phyloP scores from a whole-genome alignment of 1,139 yeast species.

The Nakaseomyces sp. region DNA sequence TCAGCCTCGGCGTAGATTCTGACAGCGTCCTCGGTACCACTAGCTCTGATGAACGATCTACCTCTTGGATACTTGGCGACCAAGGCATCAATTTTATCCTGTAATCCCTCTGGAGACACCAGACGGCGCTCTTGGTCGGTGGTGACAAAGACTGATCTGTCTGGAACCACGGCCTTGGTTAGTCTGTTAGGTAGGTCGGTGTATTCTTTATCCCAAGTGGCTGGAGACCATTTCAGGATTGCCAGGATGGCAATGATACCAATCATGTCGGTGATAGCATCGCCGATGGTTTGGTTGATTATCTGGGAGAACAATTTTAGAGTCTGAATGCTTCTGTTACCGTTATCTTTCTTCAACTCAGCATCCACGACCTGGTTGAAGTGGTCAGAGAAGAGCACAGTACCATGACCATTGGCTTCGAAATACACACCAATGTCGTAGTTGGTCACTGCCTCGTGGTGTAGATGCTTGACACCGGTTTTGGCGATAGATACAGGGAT shows the following conservation, averaged over 20 bases:
- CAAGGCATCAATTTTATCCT: conserved; percentile 55
- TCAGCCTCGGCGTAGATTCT: conserved; percentile 90
- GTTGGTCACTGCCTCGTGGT: conserved; percentile 73
- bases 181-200: conserved; percentile 80
- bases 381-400: conserved; percentile 68
- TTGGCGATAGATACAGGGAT: conserved; percentile 85
- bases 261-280: conserved; percentile 83
- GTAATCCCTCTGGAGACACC: conserved; percentile 70
- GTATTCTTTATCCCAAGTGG: conserved; percentile 69
- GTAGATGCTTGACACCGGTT: conserved; percentile 94
- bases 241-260: conserved; percentile 61
- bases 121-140: conserved; percentile 85
- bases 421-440: conserved; percentile 90
- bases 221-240: conserved; percentile 49
- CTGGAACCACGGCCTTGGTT: conserved; percentile 73
- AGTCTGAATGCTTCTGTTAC: conserved; percentile 40
- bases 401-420: conserved; percentile 99
- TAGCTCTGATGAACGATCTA: conserved; percentile 89
- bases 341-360: conserved; percentile 30
- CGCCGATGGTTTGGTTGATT: conserved; percentile 96
- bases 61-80: conserved; percentile 55
- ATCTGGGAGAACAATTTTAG: conserved; percentile 53
- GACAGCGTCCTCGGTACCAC: conserved; percentile 97
- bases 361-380: conserved; percentile 35
- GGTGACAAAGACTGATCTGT: conserved; percentile 69